Base-by-base conservation (phyloP, 805 yeast genomes). In the Metschnikowia borealis region DNA sequence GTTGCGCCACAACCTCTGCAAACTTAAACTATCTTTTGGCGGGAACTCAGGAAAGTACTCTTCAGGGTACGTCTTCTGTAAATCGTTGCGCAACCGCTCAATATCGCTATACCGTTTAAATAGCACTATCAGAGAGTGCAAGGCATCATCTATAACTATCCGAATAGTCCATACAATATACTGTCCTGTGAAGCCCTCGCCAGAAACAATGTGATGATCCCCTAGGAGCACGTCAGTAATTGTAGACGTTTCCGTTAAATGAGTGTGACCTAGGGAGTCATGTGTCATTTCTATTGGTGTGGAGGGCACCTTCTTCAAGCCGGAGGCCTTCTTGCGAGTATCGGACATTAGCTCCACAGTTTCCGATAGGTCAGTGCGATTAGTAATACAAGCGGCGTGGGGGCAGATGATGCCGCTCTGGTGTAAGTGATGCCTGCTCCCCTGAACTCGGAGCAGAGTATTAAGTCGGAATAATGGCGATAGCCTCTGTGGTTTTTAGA, bases 41-140 rank as follows among this genome's bases (percentile, higher is more conserved):
- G 89, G 88, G 26, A 83, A 64, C 11, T 51, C 57, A 2, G 84
- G 83, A 1, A 82, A 64, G 5, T 65, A 65, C 0, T 68, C 68
- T 6, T n/a, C 62, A 0, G 80, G 78, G 52, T 69, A 77, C 32
- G 63, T 67, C 3, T 38, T 43, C 13, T 58, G 60, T 18, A 85
- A 62, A 4, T 57, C 53, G 1, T 58, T 58, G 23, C 84, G 71
- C 34, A 88, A 70, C 32, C 51, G 54, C 37, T 67, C 83, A 53
- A 88, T 79, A 41, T 87, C 92, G 34, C 81, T 77, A 64, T 85
- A 88, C 36, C 96, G 63, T 61, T 79, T 81, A 61, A 81, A 78
- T 3, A 81, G 58, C 41, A 67, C 62, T 17, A 85, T 73, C 51
- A 69, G 69, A 3, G 78, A 67, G 53, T 66, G 67, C 26, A 60